Evolutionary conservation across 164 flowering plant genomes (phyloP), one percentile per base, ranked within the genome.

Genomic region (Aristolochia contorta): DNA sequence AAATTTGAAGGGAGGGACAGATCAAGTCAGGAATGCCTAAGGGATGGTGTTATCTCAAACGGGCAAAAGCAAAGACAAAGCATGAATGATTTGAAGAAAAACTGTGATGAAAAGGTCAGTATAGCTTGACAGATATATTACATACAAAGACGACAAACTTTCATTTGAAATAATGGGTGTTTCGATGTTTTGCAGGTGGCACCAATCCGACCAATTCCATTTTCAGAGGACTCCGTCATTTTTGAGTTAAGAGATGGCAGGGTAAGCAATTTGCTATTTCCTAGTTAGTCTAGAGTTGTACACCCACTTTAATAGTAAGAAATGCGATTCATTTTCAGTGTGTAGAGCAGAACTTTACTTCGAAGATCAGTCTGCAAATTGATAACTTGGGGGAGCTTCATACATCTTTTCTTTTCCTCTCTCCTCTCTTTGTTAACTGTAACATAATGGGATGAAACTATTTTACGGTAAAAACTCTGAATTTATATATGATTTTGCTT

Each of bases 241-340:
- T 90, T 87, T 54, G 87, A 82, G 80, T 74, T 85, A 57, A 71
- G 81, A 66, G 94, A 90, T 71, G 86, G 94, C 62, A 79, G 93
- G 62, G 96, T 89, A 82, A 83, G 90, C 27, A 64, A 46, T 37
- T 19, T 23, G 23, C 19, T n/a, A 13, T 41, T 21, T 43, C 14
- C 22, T 20, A 22, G 12, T 27, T 8, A 41, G 41, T 27, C 27
- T 15, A 47, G 41, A 58, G 14, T 4, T 58, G 47, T 18, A 10
- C 20, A 33, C 19, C 3, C 16, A 41, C 47, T 7, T 18, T 25
- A 13, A 12, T 10, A 23, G n/a, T 6, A 56, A 56, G 58, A 56
- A 56, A 14, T 23, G 27, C n/a, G 8, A 24, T n/a, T 2, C 18
- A 16, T 4, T 52, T n/a, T 43, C 32, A 18, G 8, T 12, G 18